These are phyloP conservation scores for Podaxis sp. DNA, from an alignment of 768 basidiomycete genomes.

Conservation along the genomic window DNA sequence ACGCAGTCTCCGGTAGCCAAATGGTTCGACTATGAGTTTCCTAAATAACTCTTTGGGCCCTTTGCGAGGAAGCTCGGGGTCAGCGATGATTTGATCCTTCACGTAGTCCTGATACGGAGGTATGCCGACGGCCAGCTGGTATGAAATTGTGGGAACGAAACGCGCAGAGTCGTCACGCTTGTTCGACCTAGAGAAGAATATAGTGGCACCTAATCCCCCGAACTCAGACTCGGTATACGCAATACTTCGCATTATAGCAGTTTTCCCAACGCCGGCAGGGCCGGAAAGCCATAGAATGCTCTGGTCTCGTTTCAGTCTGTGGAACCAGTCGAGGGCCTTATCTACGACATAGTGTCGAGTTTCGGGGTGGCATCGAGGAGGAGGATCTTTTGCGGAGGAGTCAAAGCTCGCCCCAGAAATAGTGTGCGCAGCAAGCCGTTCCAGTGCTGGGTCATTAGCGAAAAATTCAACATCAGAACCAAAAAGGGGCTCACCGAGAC, in stretches of 20 bases:
- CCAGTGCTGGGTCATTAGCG: too few species aligned
- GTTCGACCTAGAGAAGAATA: not conserved
- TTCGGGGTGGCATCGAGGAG: not conserved
- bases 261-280: constrained; percentile 11
- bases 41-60: not conserved
- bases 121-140: not conserved
- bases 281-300: constrained; percentile 6
- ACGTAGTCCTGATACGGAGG: not conserved
- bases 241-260: constrained; percentile 1
- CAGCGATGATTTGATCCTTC: not conserved
- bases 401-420: not conserved
- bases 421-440: not conserved
- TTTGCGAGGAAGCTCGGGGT: not conserved
- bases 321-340: not conserved
- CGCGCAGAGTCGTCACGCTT: not conserved
- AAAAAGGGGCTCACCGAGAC: not conserved
- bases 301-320: not conserved
- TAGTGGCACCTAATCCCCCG: not conserved
- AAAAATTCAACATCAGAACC: too few species aligned
- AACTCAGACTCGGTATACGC: not conserved
- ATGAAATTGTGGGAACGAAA: not conserved
- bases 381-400: not conserved
- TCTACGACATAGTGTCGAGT: constrained; percentile 1
- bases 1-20: not conserved
- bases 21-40: constrained; percentile 1